Conservation (phyloP, 1,284 basidiomycete species). For the Mycosarcoma mackinlayi region DNA sequence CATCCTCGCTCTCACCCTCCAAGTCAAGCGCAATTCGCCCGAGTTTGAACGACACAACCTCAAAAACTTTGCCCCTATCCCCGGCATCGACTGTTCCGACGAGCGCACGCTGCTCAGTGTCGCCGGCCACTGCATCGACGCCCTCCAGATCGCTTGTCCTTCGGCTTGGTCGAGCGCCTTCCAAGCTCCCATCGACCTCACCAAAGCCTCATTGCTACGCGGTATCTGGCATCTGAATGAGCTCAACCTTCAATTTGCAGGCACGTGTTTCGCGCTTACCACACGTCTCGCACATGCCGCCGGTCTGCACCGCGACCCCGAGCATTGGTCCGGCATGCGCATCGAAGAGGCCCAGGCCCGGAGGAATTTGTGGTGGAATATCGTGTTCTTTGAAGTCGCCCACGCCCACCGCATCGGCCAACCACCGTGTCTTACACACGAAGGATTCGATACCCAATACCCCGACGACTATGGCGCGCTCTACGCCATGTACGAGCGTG, state of each 20-base stretch:
- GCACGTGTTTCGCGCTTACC: conserved; percentile 55
- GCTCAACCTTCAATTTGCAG: conserved; percentile 58
- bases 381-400: conserved; percentile 49
- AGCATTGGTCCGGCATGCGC: conserved; percentile 56
- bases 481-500: conserved; percentile 47
- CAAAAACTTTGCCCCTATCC: conserved; percentile 28
- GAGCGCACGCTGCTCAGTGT: conserved; percentile 56
- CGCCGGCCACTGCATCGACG: conserved; percentile 56
- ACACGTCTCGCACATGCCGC: conserved; percentile 58
- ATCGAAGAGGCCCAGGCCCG: conserved; percentile 58
- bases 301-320: conserved; percentile 57
- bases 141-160: conserved; percentile 58
- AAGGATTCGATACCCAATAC: conserved; percentile 56
- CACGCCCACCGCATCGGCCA: conserved; percentile 53
- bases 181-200: conserved; percentile 60
- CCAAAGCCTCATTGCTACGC: conserved; percentile 55
- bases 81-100: conserved; percentile 46
- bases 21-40: conserved; percentile 49
- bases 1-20: conserved; percentile 58
- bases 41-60: conserved; percentile 37
- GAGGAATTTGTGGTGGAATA: conserved; percentile 56
- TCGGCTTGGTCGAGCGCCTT: conserved; percentile 56
- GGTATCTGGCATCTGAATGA: conserved; percentile 61
- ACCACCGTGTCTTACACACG: conserved; percentile 49
- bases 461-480: conserved; percentile 55